phyloP scores from a whole-genome alignment of 495 filamentous ascomycete genomes.

The Hypoxylon cercidicola region DNA sequence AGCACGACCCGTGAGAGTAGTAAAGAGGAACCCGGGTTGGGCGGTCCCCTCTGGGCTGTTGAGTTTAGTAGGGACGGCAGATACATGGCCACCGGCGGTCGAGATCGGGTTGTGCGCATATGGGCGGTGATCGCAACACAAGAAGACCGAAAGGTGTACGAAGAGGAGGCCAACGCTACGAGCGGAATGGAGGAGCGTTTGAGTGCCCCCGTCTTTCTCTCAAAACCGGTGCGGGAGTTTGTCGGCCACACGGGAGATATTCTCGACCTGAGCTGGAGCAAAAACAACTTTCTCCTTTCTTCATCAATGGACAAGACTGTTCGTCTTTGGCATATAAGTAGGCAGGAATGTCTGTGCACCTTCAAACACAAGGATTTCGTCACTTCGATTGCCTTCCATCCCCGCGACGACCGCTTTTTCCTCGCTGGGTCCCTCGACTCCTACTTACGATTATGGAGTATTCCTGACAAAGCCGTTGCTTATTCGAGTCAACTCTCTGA shows the following conservation, averaged over 20 bases:
- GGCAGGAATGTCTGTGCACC: constrained; percentile 87
- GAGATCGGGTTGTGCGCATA: constrained; percentile 85
- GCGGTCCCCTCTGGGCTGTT: constrained; percentile 85
- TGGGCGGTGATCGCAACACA: constrained; percentile 89
- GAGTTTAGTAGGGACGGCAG: constrained; percentile 94
- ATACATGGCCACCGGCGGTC: constrained; percentile 89
- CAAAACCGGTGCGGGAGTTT: constrained; percentile 80
- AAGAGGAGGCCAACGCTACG: constrained; percentile 73
- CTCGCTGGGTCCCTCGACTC: constrained; percentile 92
- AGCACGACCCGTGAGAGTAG: constrained; percentile 44
- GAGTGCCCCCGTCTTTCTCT: constrained; percentile 91
- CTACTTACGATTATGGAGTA: constrained; percentile 95
- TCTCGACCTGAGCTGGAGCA: constrained; percentile 95
- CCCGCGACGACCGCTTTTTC: constrained; percentile 95
- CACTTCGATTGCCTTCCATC: constrained; percentile 94
- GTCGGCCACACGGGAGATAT: constrained; percentile 87
- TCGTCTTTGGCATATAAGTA: constrained; percentile 89
- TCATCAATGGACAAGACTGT: constrained; percentile 99
- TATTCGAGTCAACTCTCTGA: constrained; percentile 86
- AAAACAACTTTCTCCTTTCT: constrained; percentile 97
- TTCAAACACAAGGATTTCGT: constrained; percentile 98
- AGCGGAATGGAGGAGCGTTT: constrained; percentile 68
- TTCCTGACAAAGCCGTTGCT: constrained; percentile 94
- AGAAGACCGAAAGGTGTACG: constrained; percentile 77
- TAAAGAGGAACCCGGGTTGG: constrained; percentile 47